phyloP scores from a whole-genome alignment of 345 rosid species.

The Gynandropsis gynandra region DNA sequence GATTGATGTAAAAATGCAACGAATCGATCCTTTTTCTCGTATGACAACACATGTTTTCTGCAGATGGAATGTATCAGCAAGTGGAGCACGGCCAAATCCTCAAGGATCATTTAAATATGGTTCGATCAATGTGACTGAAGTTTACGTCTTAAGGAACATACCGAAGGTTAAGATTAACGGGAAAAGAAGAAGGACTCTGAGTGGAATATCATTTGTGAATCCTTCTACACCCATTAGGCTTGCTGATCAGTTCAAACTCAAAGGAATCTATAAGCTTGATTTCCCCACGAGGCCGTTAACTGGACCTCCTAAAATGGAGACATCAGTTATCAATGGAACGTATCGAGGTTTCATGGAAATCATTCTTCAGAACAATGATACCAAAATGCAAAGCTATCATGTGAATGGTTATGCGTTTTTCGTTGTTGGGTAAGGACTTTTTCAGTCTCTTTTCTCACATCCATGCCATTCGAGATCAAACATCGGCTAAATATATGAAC shows the following conservation, averaged over 20 bases:
- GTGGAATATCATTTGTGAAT: constrained; percentile 70
- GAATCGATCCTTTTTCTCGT: not conserved
- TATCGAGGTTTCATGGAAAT: constrained; percentile 94
- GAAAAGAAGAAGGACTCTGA: constrained; percentile 60
- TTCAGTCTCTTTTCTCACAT: constrained; percentile 1
- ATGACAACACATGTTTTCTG: constrained; percentile 9
- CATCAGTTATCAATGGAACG: constrained; percentile 89
- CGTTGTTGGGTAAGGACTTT: constrained; percentile 65
- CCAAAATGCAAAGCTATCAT: constrained; percentile 90
- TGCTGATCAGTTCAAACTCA: constrained; percentile 73
- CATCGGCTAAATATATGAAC: too few species aligned
- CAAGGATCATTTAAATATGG: constrained; percentile 97
- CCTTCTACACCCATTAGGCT: constrained; percentile 95
- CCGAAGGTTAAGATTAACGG: constrained; percentile 66
- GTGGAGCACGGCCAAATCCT: constrained; percentile 98
- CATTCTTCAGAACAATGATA: constrained; percentile 89
- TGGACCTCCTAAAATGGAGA: constrained; percentile 57
- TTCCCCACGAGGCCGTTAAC: constrained; percentile 75
- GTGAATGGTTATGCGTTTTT: constrained; percentile 92
- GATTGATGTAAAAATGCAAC: not conserved
- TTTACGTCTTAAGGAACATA: constrained; percentile 66
- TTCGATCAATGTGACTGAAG: constrained; percentile 86
- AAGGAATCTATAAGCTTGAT: constrained; percentile 87
- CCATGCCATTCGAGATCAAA: not conserved
- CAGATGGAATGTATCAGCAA: constrained; percentile 96